These are phyloP conservation scores for Aspergillus pseudoglaucus DNA, from an alignment of 2,329 filamentous ascomycete genomes.

Conservation along the genomic window DNA sequence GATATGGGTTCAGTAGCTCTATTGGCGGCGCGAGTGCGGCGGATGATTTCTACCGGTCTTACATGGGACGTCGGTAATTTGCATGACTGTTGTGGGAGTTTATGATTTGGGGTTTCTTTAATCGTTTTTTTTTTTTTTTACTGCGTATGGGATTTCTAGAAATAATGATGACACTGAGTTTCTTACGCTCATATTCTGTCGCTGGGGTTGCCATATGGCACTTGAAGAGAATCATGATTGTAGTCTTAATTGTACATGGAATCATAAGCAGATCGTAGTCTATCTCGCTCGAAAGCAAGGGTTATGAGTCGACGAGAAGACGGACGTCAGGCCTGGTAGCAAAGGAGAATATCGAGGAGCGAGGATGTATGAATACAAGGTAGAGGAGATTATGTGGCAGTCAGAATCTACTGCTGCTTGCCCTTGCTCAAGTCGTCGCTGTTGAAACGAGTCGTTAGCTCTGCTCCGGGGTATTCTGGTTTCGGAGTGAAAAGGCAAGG, in stretches of 20 bases:
- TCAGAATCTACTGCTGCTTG: constrained; percentile 52
- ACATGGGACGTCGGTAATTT: constrained; percentile 65
- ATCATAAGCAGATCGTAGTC: not conserved
- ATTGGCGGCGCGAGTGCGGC: constrained; percentile 56
- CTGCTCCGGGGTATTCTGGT: not conserved
- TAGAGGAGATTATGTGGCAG: not conserved
- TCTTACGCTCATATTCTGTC: not conserved
- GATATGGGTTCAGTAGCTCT: constrained; percentile 30
- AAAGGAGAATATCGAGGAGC: not conserved
- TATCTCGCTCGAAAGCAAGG: too few species aligned
- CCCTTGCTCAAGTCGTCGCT: constrained; percentile 72
- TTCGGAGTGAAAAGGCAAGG: constrained; percentile 22
- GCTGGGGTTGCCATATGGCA: too few species aligned
- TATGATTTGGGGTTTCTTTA: not conserved
- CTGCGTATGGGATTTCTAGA: not conserved
- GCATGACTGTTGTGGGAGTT: not conserved
- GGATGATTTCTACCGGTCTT: constrained; percentile 87
- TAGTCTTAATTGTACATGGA: not conserved
- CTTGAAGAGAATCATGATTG: not conserved
- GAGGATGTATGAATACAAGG: not conserved
- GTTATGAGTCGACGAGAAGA: too few species aligned
- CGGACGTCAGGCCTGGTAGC: not conserved
- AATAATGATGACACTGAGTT: not conserved
- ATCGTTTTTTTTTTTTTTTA: not conserved
- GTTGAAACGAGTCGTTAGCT: constrained; percentile 1